These are phyloP conservation scores for Berberis vulgaris DNA, from an alignment of 164 flowering plant genomes.

Conservation along the genomic window DNA sequence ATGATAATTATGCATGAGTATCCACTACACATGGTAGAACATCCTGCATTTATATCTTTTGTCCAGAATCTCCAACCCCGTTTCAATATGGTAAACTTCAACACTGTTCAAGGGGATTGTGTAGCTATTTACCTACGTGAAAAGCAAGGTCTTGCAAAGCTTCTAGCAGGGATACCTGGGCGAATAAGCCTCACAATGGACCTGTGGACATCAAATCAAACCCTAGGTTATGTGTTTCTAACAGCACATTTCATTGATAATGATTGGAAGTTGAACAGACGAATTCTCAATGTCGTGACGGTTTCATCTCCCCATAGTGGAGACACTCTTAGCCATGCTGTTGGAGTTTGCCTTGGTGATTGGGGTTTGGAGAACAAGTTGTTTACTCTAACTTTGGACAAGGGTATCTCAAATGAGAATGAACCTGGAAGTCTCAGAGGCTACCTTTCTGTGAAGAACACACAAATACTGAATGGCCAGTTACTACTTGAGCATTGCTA, in stretches of 20 bases:
- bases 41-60: slow-evolving; percentile 63
- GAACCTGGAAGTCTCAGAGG: slow-evolving; percentile 47
- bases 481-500: slow-evolving; percentile 51
- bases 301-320: slow-evolving; percentile 70
- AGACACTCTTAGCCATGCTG: slow-evolving; percentile 57
- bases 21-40: slow-evolving; percentile 88
- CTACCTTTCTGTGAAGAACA: slow-evolving; percentile 49
- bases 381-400: slow-evolving; percentile 53
- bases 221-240: slow-evolving; percentile 57
- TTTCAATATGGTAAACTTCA: slow-evolving; percentile 53
- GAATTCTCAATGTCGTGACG: slow-evolving; percentile 69
- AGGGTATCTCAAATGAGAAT: slow-evolving; percentile 19
- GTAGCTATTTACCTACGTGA: slow-evolving; percentile 60
- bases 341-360: slow-evolving; percentile 60
- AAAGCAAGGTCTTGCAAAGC: slow-evolving; percentile 43
- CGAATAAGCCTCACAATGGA: slow-evolving; percentile 61
- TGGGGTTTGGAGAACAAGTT: slow-evolving; percentile 72
- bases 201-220: slow-evolving; percentile 58
- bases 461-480: slow-evolving; percentile 54
- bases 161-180: slow-evolving; percentile 55
- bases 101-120: slow-evolving; percentile 63
- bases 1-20: slow-evolving; percentile 89
- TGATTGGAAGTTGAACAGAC: slow-evolving; percentile 63
- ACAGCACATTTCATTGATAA: slow-evolving; percentile 66
- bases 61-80: slow-evolving; percentile 68